Base-by-base conservation (phyloP, 2,329 filamentous ascomycete species). In the Grosmannia penicillata region DNA sequence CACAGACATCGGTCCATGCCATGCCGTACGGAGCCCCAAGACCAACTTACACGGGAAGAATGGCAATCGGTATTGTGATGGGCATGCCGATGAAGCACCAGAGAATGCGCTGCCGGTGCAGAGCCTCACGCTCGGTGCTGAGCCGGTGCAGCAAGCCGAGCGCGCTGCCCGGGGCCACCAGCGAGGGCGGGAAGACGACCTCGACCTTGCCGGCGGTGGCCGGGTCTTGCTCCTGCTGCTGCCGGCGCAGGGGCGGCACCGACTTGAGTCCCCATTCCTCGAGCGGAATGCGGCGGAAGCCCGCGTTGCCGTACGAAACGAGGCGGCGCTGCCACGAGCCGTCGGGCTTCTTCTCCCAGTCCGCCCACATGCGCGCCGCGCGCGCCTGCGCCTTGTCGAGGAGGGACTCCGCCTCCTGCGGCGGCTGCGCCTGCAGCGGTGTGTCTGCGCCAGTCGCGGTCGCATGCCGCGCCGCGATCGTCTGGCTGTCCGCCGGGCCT, bases 241-340 rank as follows among this genome's bases (percentile, higher is more conserved):
- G 70, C 41, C 74, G 63, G 30, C 77, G 84, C 48, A 93, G 66
- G 18, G 87, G 79, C 32, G 91, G 91, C 37, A 98, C 78, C 26
- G 85, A 93, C 63, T 96, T 96, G 48, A 98, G 68, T 0, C 84
- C 86, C 91, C 91, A 98, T 78, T 98, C 91, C 60, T 96, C 83
- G 56, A 83, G 95, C 3, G 91, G 83, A 51, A 98, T 93, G 45
- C 84, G 75, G 50, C 83, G 78, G 44, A 98, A 73, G 14, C 84
- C 75, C 35, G 75, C 66, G 60, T 98, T 95, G 40, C 91, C 91
- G 57, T 89, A 93, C 42, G 72, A 68, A 37, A 91, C 89, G 17
- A 95, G 69, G 49, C 75, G 75, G 54, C 81, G 85, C 65, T 95
- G 85, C 91, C 91, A 96, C 15, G 30, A 45, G 38, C 83, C 82